Percentiles rank a stretch among this genome's conserved stretches.
Conservation (phyloP, 495 filamentous ascomycete genomes). For the Staphylotrichum longicolle region DNA sequence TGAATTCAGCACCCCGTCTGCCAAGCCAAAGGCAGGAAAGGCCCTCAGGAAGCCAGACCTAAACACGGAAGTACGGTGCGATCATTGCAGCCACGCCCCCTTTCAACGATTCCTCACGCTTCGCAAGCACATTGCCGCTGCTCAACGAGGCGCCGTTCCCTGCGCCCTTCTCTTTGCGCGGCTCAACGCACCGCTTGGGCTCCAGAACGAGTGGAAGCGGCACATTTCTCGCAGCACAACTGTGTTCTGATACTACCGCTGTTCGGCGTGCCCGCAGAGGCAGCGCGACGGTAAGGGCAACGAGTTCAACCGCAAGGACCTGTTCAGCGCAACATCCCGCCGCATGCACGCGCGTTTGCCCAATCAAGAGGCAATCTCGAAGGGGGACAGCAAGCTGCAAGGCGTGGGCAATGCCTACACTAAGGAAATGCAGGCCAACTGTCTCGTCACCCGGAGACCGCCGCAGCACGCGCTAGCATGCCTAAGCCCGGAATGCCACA, state of each 20-base stretch:
- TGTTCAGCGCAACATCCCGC: conserved; percentile 90
- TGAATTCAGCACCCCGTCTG: conserved; percentile 44
- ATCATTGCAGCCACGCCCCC: conserved; percentile 55
- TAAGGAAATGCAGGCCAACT: conserved; percentile 63
- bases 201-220: conserved; percentile 92
- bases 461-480: conserved; percentile 69
- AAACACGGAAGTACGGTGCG: conserved; percentile 57
- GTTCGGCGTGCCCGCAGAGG: conserved; percentile 69
- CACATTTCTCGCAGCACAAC: conserved; percentile 88
- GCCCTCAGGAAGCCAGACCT: conserved; percentile 47
- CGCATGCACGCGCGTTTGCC: conserved; percentile 74
- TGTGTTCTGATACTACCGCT: conserved; percentile 80
- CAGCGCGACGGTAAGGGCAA: conserved; percentile 58
- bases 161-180: conserved; percentile 86
- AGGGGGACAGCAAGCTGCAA: conserved; percentile 53
- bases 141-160: conserved; percentile 69
- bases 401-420: conserved; percentile 56
- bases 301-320: conserved; percentile 84
- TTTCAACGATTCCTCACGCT: conserved; percentile 59
- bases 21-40: conserved; percentile 45
- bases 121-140: conserved; percentile 59
- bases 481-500: conserved; percentile 62
- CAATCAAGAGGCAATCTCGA: conserved; percentile 49
- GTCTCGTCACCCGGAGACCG: conserved; percentile 63
- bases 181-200: conserved; percentile 78